Percentiles rank a stretch among this genome's conserved stretches.
These are phyloP conservation scores for Heliamphora pulchella DNA, from an alignment of 179 eudicot genomes.

Conservation along the genomic window DNA sequence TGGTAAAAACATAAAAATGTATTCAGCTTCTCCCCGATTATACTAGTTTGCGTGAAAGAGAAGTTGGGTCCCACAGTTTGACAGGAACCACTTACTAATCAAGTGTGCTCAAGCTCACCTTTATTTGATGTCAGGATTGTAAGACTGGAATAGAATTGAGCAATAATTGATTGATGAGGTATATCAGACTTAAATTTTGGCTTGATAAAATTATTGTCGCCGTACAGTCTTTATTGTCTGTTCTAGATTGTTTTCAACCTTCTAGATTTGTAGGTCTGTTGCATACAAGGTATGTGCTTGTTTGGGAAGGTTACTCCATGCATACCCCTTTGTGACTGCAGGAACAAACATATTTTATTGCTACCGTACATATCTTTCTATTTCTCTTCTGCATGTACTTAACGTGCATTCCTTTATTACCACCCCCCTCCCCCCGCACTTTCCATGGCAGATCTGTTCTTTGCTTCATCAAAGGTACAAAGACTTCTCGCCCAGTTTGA, in stretches of 20 bases:
- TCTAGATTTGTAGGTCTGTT: not conserved
- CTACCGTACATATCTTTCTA: not conserved
- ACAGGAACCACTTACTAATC: too few relatives aligned
- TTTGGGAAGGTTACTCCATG: not conserved
- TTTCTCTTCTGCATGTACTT: not conserved
- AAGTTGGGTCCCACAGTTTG: too few relatives aligned
- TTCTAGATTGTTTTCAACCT: not conserved
- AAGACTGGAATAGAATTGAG: too few relatives aligned
- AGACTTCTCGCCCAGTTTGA: constrained; percentile 76
- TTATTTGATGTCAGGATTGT: too few relatives aligned
- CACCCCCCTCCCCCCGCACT: not conserved
- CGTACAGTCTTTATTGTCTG: not conserved
- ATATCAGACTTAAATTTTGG: too few relatives aligned
- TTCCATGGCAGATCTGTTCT: constrained; percentile 61
- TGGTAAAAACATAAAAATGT: too few relatives aligned
- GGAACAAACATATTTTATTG: not conserved
- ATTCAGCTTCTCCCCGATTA: too few relatives aligned
- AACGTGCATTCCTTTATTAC: not conserved
- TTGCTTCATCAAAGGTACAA: constrained; percentile 93
- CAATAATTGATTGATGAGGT: too few relatives aligned
- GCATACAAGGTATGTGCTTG: not conserved
- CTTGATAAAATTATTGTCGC: not conserved
- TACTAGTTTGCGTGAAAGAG: too few relatives aligned
- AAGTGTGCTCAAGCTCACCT: too few relatives aligned
- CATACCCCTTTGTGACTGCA: not conserved